phyloP scores from a whole-genome alignment of 2,329 filamentous ascomycete genomes.

The Aureobasidium mangrovei region DNA sequence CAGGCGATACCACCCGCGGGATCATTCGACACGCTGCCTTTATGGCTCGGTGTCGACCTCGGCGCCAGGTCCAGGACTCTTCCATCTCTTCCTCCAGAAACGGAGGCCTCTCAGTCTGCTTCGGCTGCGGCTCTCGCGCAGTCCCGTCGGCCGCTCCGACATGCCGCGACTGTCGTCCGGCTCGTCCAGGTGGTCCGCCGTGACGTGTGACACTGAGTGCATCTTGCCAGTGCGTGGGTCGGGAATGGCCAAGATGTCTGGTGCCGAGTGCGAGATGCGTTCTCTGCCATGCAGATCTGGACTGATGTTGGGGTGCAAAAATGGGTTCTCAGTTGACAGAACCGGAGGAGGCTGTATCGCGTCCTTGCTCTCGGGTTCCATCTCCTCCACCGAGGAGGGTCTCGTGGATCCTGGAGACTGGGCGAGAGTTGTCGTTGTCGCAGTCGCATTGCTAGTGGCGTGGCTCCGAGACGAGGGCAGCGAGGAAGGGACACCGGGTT shows the following conservation, averaged over 20 bases:
- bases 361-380: conserved; percentile 22
- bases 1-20: background rate
- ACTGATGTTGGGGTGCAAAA: conserved; percentile 9
- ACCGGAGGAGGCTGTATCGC: conserved; percentile 12
- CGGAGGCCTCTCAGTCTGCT: conserved; percentile 28
- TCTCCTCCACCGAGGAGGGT: conserved; percentile 26
- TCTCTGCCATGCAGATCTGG: conserved; percentile 8
- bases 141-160: background rate
- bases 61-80: conserved; percentile 2
- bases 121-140: conserved; percentile 25
- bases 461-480: conserved; percentile 26
- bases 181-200: background rate
- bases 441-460: conserved; percentile 26
- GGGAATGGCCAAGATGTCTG: conserved; percentile 7
- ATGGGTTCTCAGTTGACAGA: conserved; percentile 11
- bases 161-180: conserved; percentile 3
- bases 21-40: background rate
- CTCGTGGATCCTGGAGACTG: conserved; percentile 25
- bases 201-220: background rate
- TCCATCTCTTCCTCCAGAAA: conserved; percentile 27
- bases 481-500: conserved; percentile 17
- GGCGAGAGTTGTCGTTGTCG: conserved; percentile 20
- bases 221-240: conserved; percentile 5
- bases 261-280: conserved; percentile 4
- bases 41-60: conserved; percentile 5